Conservation (phyloP, 2,329 filamentous ascomycete species). For the Fusarium newnesense region DNA sequence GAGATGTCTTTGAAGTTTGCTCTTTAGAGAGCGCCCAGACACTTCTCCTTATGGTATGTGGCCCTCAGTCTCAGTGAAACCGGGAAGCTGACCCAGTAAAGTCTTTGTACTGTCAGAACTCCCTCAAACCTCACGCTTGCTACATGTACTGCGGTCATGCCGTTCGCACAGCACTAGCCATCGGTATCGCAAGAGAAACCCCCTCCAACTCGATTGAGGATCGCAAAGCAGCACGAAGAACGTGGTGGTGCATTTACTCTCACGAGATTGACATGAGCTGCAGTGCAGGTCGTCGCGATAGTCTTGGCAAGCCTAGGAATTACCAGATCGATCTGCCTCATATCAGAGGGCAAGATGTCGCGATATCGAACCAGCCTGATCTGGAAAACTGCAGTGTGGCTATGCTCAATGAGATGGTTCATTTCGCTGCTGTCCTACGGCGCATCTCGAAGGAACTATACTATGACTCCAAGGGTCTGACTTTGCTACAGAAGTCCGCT, state of each 20-base stretch:
- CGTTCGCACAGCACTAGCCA: neutral
- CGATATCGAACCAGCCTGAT: neutral
- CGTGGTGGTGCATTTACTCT: slow-evolving; percentile 19
- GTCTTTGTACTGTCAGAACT: slow-evolving; percentile 7
- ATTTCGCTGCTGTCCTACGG: neutral
- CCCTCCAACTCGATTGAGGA: neutral
- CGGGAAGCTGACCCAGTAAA: neutral
- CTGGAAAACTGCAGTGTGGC: neutral
- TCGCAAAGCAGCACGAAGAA: neutral
- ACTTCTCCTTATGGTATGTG: neutral
- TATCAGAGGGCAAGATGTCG: neutral
- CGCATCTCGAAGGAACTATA: neutral
- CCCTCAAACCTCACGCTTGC: neutral
- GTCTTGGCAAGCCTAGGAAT: slow-evolving; percentile 7
- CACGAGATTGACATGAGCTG: slow-evolving; percentile 20
- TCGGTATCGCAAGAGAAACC: neutral
- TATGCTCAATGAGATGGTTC: slow-evolving; percentile 7
- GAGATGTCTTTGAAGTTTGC: neutral
- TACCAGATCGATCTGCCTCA: slow-evolving; percentile 6
- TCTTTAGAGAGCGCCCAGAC: neutral
- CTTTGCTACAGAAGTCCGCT: neutral
- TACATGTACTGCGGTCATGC: slow-evolving; percentile 2
- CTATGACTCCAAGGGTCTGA: slow-evolving; percentile 1
- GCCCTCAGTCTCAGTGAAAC: accelerated
- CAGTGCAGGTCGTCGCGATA: slow-evolving; percentile 10